Conservation (phyloP, 495 filamentous ascomycete species). For the Daldinia grandis region DNA sequence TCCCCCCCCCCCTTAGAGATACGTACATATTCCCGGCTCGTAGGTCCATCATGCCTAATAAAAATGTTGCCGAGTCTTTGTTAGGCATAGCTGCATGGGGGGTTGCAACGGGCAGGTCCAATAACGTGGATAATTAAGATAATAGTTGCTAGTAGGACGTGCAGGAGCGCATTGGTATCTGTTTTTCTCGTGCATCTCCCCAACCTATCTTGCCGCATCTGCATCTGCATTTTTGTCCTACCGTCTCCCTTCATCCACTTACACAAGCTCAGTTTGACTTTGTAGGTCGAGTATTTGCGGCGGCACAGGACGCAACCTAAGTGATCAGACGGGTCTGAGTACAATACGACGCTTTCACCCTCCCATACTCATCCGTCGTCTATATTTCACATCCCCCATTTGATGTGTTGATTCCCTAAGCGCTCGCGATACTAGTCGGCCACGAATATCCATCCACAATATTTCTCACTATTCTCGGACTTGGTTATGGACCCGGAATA, state of each 20-base stretch:
- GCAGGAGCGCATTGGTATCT: slow-evolving; percentile 26
- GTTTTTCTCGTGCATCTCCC: slow-evolving; percentile 7
- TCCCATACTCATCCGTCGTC: slow-evolving; percentile 16
- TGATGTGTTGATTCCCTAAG: slow-evolving; percentile 11
- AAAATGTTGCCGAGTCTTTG: slow-evolving; percentile 39
- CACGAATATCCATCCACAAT: slow-evolving; percentile 12
- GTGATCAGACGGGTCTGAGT: slow-evolving; percentile 32
- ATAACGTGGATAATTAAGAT: slow-evolving; percentile 44
- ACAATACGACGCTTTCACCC: slow-evolving; percentile 34
- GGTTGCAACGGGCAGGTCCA: slow-evolving; percentile 38
- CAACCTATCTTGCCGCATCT: slow-evolving; percentile 11
- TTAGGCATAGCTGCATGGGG: slow-evolving; percentile 45
- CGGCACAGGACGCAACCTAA: slow-evolving; percentile 28
- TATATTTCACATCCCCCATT: slow-evolving; percentile 23
- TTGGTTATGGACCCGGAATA: slow-evolving; percentile 3
- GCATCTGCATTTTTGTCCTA: slow-evolving; percentile 8
- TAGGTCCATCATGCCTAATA: slow-evolving; percentile 44
- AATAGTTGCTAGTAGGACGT: slow-evolving; percentile 31
- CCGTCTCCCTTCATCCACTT: slow-evolving; percentile 1
- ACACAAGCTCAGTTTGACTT: slow-evolving; percentile 21
- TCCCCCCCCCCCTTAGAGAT: not conserved
- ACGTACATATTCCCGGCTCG: slow-evolving; percentile 33
- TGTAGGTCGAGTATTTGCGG: slow-evolving; percentile 26
- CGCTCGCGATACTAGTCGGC: slow-evolving; percentile 5
- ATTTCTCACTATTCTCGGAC: not conserved